phyloP scores from a whole-genome alignment of 805 yeast species.

The Monosporozyma servazzii region DNA sequence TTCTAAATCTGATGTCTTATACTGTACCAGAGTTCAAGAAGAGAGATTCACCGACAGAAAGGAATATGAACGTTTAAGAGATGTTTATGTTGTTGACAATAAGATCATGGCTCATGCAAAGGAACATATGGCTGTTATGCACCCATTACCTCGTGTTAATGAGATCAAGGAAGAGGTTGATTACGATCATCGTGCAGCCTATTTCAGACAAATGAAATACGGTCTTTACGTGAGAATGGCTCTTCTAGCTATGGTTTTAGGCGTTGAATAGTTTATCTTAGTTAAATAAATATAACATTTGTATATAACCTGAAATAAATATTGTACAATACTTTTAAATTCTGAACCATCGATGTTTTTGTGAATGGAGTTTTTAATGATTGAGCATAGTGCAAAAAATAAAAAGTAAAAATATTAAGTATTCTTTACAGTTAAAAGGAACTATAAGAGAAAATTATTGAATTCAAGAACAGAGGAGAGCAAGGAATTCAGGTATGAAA shows the following conservation, averaged over 20 bases:
- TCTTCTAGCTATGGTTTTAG: constrained; percentile 92
- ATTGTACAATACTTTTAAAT: background rate
- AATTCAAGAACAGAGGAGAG: background rate
- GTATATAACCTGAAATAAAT: background rate
- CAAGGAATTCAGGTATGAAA: background rate
- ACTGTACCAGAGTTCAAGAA: constrained; percentile 97
- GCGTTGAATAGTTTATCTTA: constrained; percentile 64
- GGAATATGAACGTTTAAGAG: constrained; percentile 82
- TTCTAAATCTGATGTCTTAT: constrained; percentile 85
- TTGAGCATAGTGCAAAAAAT: background rate
- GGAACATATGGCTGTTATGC: constrained; percentile 98
- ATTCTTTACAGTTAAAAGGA: background rate
- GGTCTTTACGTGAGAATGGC: constrained; percentile 99
- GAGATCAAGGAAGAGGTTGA: constrained; percentile 98
- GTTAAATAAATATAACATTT: constrained; percentile 1
- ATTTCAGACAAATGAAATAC: constrained; percentile 98
- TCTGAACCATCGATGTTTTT: background rate
- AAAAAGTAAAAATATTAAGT: background rate
- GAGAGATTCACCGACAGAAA: constrained; percentile 77
- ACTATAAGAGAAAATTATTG: background rate
- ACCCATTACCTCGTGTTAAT: constrained; percentile 94
- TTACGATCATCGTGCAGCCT: constrained; percentile 98
- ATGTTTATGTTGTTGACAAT: constrained; percentile 87
- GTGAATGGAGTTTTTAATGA: background rate
- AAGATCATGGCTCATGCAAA: constrained; percentile 84